Evolutionary conservation across 495 filamentous ascomycete genomes (phyloP), one percentile per base, ranked within the genome.

Genomic region (Polyplosphaeria fusca): DNA sequence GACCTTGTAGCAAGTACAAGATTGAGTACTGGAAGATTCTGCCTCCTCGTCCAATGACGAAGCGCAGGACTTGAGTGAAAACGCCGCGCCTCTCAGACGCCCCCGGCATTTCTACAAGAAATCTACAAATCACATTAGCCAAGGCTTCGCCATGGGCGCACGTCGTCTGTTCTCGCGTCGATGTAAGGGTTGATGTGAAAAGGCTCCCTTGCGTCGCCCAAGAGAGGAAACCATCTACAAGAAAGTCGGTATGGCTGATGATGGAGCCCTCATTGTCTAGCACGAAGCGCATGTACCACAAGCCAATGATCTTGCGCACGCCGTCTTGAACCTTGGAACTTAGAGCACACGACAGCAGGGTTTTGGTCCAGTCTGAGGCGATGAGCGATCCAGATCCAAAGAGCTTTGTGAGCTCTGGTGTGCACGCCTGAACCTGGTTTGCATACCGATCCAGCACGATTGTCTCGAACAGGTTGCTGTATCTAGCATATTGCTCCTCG

Each of bases 371-470:
- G 2, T 16, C 42, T 16, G 42, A 13, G 16, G 55, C 49, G 20
- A 68, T 52, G 0, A 55, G n/a, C 9, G 59, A 68, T 3, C 35
- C 35, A 18, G 64, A 14, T 5, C 55, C 47, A 22, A 65, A 44
- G 1, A 74, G 49, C 4, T 45, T 41, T 16, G 63, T 47, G 2
- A 74, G 61, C 18, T 73, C 72, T n/a, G 32, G 38, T 20, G 69
- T 43, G 48, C 70, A 70, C 5, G 66, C 73, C 32, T 69, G 28
- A 14, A 73, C 64, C 50, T 76, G 73, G 52, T 76, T 76, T 22
- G 68, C 43, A 53, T 74, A 74, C 7, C 73, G 58, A 27, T 64
- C 67, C 12, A 76, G 60, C 9, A 73, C 60, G 13, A 76, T 63
- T 11, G 60, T 70, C 53, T 73, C 71, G 46, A 69, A 72, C 2